A percentile compares a stretch with the other conserved stretches of the same genome.
Conservation (phyloP, 2,329 filamentous ascomycete genomes). For the Colletotrichum falcatum region DNA sequence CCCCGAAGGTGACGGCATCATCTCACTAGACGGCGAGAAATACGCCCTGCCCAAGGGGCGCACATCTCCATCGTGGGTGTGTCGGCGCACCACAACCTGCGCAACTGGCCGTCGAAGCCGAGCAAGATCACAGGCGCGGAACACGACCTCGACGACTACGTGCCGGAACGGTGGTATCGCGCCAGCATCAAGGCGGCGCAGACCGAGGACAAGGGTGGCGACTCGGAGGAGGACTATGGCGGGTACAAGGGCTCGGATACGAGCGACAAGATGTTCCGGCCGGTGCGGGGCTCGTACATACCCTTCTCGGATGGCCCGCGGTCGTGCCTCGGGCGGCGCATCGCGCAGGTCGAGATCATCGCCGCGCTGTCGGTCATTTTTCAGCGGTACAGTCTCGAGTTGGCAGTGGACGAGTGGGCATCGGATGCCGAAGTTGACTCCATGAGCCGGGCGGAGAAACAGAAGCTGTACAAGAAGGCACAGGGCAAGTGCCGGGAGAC, state of each 20-base stretch:
- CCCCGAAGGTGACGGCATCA: constrained; percentile 62
- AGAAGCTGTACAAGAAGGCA: constrained; percentile 71
- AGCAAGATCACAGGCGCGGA: constrained; percentile 56
- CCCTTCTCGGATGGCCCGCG: constrained; percentile 70
- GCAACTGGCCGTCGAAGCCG: constrained; percentile 73
- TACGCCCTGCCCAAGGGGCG: constrained; percentile 68
- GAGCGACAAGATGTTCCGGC: constrained; percentile 71
- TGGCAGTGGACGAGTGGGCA: constrained; percentile 73
- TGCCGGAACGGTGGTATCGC: constrained; percentile 79
- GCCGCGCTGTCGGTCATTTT: constrained; percentile 67
- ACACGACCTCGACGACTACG: constrained; percentile 74
- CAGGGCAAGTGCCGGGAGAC: constrained; percentile 64
- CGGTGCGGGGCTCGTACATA: constrained; percentile 65
- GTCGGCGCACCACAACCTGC: constrained; percentile 74
- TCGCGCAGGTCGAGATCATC: constrained; percentile 70
- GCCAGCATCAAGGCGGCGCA: constrained; percentile 44
- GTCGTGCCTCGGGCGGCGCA: constrained; percentile 68
- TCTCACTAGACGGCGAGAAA: constrained; percentile 69
- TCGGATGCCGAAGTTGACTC: constrained; percentile 63
- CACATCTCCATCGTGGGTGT: constrained; percentile 68
- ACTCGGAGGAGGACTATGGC: constrained; percentile 66
- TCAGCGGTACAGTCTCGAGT: constrained; percentile 73
- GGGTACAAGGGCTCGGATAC: constrained; percentile 72
- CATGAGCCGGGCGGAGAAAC: constrained; percentile 61
- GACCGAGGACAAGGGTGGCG: constrained; percentile 42